Conservation (phyloP, 1,139 yeast genomes). For the Yamadazyma membranifaciens region DNA sequence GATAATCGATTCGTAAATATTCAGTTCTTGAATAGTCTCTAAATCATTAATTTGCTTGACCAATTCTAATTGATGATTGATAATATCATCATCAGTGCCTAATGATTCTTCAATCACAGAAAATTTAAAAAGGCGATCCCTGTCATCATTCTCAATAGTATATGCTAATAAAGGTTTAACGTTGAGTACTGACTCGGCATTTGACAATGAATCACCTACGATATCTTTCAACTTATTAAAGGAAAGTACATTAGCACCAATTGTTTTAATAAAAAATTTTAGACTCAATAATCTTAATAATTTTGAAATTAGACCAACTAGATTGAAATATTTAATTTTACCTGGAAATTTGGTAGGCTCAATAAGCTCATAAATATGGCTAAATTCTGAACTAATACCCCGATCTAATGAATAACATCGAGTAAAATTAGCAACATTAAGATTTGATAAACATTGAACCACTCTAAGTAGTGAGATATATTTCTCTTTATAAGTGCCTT, state of each 20-base stretch:
- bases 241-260: slow-evolving; percentile 15
- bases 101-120: neutral
- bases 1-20: slow-evolving; percentile 2
- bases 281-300: slow-evolving; percentile 20
- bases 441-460: slow-evolving; percentile 7
- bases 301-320: slow-evolving; percentile 18
- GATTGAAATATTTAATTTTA: slow-evolving; percentile 16
- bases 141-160: neutral
- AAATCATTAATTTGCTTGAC: slow-evolving; percentile 6
- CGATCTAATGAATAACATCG: slow-evolving; percentile 6
- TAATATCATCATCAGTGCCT: slow-evolving; percentile 5
- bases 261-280: slow-evolving; percentile 19
- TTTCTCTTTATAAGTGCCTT: slow-evolving; percentile 38
- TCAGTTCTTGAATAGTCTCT: slow-evolving; percentile 3
- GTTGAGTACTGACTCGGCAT: slow-evolving; percentile 1
- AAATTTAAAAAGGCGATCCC: slow-evolving; percentile 5
- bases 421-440: slow-evolving; percentile 7
- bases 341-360: slow-evolving; percentile 18
- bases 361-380: slow-evolving; percentile 12
- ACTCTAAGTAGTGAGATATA: slow-evolving; percentile 13
- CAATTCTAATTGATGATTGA: slow-evolving; percentile 7
- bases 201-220: neutral
- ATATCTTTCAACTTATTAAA: slow-evolving; percentile 3
- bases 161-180: slow-evolving; percentile 6
- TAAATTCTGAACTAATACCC: slow-evolving; percentile 14